Evolutionary conservation across 352 stramenopile species (phyloP), one percentile per base, ranked within the genome.

Genomic region (Pythium guiyangense): DNA sequence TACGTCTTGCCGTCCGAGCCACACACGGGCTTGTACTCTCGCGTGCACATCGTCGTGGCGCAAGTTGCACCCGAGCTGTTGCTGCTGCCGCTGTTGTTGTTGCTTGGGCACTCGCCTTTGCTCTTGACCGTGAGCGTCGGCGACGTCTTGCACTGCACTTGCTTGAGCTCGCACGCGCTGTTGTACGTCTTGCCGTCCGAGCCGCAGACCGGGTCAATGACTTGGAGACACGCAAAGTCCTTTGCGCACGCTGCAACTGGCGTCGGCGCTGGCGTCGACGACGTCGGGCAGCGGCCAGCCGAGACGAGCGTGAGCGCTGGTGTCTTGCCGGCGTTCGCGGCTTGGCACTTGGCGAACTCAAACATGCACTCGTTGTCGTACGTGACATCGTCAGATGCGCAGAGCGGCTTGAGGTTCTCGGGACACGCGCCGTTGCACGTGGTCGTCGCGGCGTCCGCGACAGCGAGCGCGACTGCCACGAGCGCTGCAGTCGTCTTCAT

Each of bases 1-100:
- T 76, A 76, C 10, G 68, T 76, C 52, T 70, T 72, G 39, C 62
- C 62, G 44, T 76, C 59, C 42, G 54, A 70, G 34, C 68, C 68
- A 34, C 68, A 76, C 20, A 76, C 68, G 6, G 56, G 49, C 1
- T 27, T n/a, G 29, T 6, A 34, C 29, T 34, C 3, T 29, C 15
- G 15, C n/a, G 34, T 54, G 49, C 49, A 54, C 49, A 45, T 46
- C 29, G 49, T 43, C 12, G 31, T 31, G n/a, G 35, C 25, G 8
- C 49, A 44, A 35, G 10, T 37, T 6, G 0, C 47, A 37, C 0
- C 49, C 8, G 31, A 31, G 49, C 49, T 26, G 49, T 6, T 37
- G 27, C 25, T 29, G n/a, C n/a, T n/a, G n/a, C n/a, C 17, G 17
- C 2, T 20, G 10, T 22, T 43, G 52, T 43, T 59, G 27, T 3